These are phyloP conservation scores for Apostasia ramifera DNA, from an alignment of 106 monocot species.

Conservation along the genomic window DNA sequence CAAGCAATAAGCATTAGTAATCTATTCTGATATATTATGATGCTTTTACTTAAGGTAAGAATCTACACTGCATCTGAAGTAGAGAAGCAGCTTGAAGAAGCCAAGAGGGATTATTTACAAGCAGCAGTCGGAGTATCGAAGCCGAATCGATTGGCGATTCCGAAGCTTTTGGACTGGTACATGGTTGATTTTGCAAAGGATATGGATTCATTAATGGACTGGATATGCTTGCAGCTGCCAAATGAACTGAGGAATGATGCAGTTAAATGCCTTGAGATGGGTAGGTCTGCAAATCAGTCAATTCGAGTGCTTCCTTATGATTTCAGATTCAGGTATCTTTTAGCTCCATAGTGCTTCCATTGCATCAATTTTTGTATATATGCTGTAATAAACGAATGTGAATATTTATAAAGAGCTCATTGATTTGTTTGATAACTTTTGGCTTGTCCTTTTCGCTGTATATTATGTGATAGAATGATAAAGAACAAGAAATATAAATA, in stretches of 20 bases:
- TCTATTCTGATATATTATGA: background rate
- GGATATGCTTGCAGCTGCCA: constrained; percentile 82
- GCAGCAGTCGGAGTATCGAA: constrained; percentile 67
- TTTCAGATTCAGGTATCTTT: constrained; percentile 30
- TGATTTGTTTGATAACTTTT: no score
- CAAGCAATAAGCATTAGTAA: no score
- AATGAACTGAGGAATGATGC: constrained; percentile 40
- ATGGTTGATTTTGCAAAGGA: constrained; percentile 92
- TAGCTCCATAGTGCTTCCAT: constrained; percentile 1
- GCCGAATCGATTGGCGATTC: constrained; percentile 54
- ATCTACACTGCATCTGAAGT: constrained; percentile 79
- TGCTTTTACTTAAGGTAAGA: constrained; percentile 55
- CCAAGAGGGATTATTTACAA: constrained; percentile 87
- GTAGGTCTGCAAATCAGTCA: constrained; percentile 5
- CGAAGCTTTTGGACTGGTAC: constrained; percentile 91
- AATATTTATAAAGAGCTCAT: no score
- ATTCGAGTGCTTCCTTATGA: constrained; percentile 22
- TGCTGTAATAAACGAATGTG: no score
- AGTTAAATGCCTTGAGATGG: constrained; percentile 26
- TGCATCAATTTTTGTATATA: no score
- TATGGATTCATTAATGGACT: constrained; percentile 73
- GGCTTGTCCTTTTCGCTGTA: no score
- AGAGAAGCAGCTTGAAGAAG: constrained; percentile 69
- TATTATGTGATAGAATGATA: no score
- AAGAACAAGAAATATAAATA: no score